These are phyloP conservation scores for Hydrangea macrophylla DNA, from an alignment of 148 eudicot genomes.

Conservation along the genomic window DNA sequence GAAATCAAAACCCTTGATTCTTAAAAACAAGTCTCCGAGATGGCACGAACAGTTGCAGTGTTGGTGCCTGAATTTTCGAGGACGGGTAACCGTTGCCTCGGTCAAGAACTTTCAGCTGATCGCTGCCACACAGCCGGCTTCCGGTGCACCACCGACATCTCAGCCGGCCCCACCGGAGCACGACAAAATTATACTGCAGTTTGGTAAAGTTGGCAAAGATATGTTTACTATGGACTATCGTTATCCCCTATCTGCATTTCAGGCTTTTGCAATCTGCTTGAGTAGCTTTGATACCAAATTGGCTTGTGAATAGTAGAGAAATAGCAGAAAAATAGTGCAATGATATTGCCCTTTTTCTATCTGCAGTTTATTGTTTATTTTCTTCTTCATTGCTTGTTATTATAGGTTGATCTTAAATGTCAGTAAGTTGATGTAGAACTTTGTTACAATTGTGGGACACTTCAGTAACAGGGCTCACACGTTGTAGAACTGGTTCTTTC, in stretches of 20 bases:
- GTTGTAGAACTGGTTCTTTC: not conserved
- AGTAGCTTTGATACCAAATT: constrained; percentile 70
- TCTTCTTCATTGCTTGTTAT: not conserved
- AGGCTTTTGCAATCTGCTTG: constrained; percentile 62
- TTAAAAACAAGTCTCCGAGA: constrained; percentile 29
- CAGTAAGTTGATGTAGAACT: not conserved
- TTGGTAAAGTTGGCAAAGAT: constrained; percentile 45
- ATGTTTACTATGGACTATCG: constrained; percentile 44
- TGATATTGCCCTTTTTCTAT: not conserved
- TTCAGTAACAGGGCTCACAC: not conserved
- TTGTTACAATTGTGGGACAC: not conserved
- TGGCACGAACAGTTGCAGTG: constrained; percentile 35
- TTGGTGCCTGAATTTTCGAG: constrained; percentile 31
- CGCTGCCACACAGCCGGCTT: constrained; percentile 7
- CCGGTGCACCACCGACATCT: constrained; percentile 23
- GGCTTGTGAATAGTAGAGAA: constrained; percentile 55
- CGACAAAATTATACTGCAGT: constrained; percentile 43
- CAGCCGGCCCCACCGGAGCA: constrained; percentile 35
- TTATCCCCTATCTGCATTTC: constrained; percentile 56
- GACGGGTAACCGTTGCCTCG: constrained; percentile 30
- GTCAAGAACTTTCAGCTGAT: constrained; percentile 33
- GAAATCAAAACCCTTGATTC: constrained; percentile 25
- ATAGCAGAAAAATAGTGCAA: not conserved
- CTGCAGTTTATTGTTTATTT: not conserved
- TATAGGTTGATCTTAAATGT: constrained; percentile 3